Percentiles rank a stretch among this genome's conserved stretches.
phyloP scores from a whole-genome alignment of 1,284 basidiomycete species.

The Leccinum pseudoinsigne region DNA sequence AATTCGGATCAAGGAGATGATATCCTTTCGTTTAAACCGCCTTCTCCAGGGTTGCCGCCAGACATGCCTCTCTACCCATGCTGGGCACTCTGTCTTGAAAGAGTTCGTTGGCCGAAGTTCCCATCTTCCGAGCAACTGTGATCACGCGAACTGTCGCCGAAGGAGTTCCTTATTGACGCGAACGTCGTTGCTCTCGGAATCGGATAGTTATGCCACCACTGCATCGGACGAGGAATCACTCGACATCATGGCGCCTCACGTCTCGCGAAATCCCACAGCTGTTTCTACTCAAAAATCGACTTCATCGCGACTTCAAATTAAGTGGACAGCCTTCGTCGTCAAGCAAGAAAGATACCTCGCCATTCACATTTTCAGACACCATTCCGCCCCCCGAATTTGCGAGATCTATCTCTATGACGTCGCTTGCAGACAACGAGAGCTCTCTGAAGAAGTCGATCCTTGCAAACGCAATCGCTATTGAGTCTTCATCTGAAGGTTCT shows the following conservation, averaged over 20 bases:
- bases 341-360: no score
- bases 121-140: slow-evolving; percentile 47
- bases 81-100: slow-evolving; percentile 18
- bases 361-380: background rate
- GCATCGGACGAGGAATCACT: slow-evolving; percentile 24
- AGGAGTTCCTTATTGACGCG: slow-evolving; percentile 23
- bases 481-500: no score
- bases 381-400: no score
- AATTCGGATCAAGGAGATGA: slow-evolving; percentile 47
- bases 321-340: no score
- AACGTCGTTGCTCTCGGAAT: slow-evolving; percentile 23
- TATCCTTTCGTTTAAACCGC: slow-evolving; percentile 41
- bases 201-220: slow-evolving; percentile 19
- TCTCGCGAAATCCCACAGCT: slow-evolving; percentile 34
- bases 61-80: slow-evolving; percentile 38
- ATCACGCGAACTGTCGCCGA: slow-evolving; percentile 22
- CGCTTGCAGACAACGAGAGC: no score
- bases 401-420: no score
- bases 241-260: slow-evolving; percentile 25
- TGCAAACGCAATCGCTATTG: no score
- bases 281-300: slow-evolving; percentile 48
- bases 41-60: slow-evolving; percentile 46
- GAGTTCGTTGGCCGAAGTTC: slow-evolving; percentile 24
- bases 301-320: slow-evolving; percentile 63
- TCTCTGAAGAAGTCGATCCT: no score